phyloP scores from a whole-genome alignment of 2,329 filamentous ascomycete species.

The Huntiella abstrusa region DNA sequence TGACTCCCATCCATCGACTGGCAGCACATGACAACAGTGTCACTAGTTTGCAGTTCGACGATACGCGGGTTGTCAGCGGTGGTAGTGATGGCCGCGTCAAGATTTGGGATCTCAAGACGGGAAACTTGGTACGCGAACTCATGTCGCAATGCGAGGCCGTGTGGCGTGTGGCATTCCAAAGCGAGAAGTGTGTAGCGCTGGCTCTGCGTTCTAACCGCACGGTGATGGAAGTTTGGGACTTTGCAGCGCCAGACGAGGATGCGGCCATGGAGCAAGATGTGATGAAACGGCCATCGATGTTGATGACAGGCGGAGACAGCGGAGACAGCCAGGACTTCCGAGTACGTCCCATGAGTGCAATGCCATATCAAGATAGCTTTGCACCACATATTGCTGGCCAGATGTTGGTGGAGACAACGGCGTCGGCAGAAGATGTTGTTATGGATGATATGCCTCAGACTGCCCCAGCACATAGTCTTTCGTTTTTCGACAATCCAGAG shows the following conservation, averaged over 20 bases:
- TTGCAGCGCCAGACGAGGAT: slow-evolving; percentile 50
- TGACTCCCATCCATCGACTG: slow-evolving; percentile 79
- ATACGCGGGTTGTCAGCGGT: slow-evolving; percentile 84
- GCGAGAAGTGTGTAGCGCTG: slow-evolving; percentile 94
- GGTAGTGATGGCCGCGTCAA: slow-evolving; percentile 96
- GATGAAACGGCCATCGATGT: slow-evolving; percentile 28
- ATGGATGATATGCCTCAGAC: slow-evolving; percentile 39
- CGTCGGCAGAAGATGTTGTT: slow-evolving; percentile 24
- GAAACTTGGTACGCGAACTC: slow-evolving; percentile 75
- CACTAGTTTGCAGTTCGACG: slow-evolving; percentile 92
- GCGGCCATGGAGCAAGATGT: slow-evolving; percentile 39
- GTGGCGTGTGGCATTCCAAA: slow-evolving; percentile 95
- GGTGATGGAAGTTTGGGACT: slow-evolving; percentile 98
- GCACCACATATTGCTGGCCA: slow-evolving; percentile 14
- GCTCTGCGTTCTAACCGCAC: slow-evolving; percentile 70
- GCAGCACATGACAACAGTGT: slow-evolving; percentile 97
- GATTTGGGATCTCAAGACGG: slow-evolving; percentile 91
- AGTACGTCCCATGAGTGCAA: slow-evolving; percentile 31
- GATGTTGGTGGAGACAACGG: slow-evolving; percentile 5
- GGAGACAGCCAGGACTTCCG: slow-evolving; percentile 22
- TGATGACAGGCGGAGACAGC: slow-evolving; percentile 14
- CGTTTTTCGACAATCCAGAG: slow-evolving; percentile 4
- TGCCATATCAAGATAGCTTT: slow-evolving; percentile 26
- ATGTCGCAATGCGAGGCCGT: slow-evolving; percentile 85
- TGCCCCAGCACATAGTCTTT: slow-evolving; percentile 27